Percentiles rank a stretch among this genome's conserved stretches.
Conservation (phyloP, 345 rosid genomes). For the Pelargonium nanum region DNA sequence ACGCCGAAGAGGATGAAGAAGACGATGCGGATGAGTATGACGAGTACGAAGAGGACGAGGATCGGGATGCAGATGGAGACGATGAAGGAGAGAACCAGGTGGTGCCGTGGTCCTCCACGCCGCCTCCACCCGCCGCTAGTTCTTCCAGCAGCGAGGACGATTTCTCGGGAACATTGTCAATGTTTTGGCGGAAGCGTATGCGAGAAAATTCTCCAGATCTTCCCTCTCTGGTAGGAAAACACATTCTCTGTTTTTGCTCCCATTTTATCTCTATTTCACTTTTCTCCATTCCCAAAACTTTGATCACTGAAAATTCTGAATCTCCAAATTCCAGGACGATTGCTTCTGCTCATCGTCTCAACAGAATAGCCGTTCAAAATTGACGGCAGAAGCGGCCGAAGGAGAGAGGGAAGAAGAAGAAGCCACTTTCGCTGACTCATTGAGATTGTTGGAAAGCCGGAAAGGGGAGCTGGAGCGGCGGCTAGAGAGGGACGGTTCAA, state of each 20-base stretch:
- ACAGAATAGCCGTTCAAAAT: conserved; percentile 7
- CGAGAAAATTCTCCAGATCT: conserved; percentile 20
- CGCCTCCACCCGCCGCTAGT: conserved; percentile 34
- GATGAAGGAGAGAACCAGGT: conserved; percentile 46
- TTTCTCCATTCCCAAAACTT: too few species aligned
- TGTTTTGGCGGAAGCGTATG: conserved; percentile 16
- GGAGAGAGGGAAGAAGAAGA: conserved; percentile 16
- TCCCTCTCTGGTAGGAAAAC: conserved; percentile 18
- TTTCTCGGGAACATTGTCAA: neutral
- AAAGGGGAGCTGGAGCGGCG: conserved; percentile 1
- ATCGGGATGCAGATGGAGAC: conserved; percentile 2
- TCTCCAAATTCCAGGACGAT: conserved; percentile 13
- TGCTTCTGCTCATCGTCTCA: conserved; percentile 2
- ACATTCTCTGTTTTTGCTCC: neutral
- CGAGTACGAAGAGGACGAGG: neutral
- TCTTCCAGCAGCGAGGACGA: conserved; percentile 30
- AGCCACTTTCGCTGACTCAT: conserved; percentile 12
- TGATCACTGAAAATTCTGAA: too few species aligned
- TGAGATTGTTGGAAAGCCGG: conserved; percentile 10
- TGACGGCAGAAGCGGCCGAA: too few species aligned
- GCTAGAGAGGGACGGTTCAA: too few species aligned
- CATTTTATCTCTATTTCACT: neutral
- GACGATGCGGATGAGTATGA: conserved; percentile 12
- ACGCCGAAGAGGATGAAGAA: conserved; percentile 9
- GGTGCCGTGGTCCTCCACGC: conserved; percentile 38